These are phyloP conservation scores for Penicillium griseofulvum DNA, from an alignment of 2,329 filamentous ascomycete genomes.

Conservation along the genomic window DNA sequence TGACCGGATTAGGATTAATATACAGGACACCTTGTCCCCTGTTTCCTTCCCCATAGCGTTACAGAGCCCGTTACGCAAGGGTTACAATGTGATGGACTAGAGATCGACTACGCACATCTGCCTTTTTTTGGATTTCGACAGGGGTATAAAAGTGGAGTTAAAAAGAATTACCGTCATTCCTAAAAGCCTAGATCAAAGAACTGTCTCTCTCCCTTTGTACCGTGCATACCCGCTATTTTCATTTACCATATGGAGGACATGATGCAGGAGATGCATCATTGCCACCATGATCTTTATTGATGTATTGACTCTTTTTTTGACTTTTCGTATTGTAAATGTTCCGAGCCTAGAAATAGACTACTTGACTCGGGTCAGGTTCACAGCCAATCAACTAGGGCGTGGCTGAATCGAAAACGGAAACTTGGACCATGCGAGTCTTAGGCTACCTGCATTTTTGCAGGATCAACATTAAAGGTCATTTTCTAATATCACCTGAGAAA, in stretches of 20 bases:
- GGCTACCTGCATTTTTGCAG: slow-evolving; percentile 14
- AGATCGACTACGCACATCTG: slow-evolving; percentile 14
- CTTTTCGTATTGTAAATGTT: slow-evolving; percentile 5
- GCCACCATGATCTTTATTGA: slow-evolving; percentile 13
- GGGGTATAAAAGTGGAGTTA: slow-evolving; percentile 18
- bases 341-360: slow-evolving; percentile 16
- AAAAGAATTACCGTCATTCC: slow-evolving; percentile 17
- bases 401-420: neutral
- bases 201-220: slow-evolving; percentile 9
- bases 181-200: slow-evolving; percentile 15
- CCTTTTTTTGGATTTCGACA: slow-evolving; percentile 12
- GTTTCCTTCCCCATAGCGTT: slow-evolving; percentile 7
- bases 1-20: neutral
- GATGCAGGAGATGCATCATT: slow-evolving; percentile 27
- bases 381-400: neutral
- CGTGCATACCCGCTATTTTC: slow-evolving; percentile 21
- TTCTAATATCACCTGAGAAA: slow-evolving; percentile 19
- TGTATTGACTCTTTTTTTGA: slow-evolving; percentile 1
- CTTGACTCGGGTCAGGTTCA: neutral
- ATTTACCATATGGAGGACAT: slow-evolving; percentile 20
- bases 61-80: slow-evolving; percentile 23
- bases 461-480: slow-evolving; percentile 16
- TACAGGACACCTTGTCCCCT: neutral
- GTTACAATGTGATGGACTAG: slow-evolving; percentile 24
- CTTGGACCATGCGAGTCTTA: neutral